Evolutionary conservation across 2,329 filamentous ascomycete genomes (phyloP), one percentile per base, ranked within the genome.

Genomic region (Bertia moriformis): DNA sequence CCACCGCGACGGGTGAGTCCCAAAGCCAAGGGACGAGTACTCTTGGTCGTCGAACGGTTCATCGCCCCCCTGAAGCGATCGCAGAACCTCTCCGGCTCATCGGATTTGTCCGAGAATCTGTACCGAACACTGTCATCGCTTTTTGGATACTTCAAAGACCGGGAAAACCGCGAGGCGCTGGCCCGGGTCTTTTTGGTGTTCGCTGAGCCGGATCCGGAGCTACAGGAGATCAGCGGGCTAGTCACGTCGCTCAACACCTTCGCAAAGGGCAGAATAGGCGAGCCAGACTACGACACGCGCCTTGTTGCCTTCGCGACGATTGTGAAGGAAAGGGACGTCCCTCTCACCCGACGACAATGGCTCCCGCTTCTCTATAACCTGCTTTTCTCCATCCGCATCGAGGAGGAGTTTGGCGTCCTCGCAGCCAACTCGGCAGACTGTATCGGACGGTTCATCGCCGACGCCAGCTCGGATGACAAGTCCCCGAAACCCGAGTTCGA

Each of bases 91-190:
- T 10, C 22, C 7, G 22, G 22, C 7, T 27, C 22, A 7, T 27
- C 22, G 22, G 65, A 69, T 42, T 60, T 89, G 14, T 73, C 73
- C 38, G 61, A 69, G 35, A 67, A 71, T 24, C 73, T 93, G 1
- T 93, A 83, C 53, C 66, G 74, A 36, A 84, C 84, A 0, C 60
- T 91, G 7, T 80, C 83, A 3, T 78, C 83, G 0, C 69, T 96
- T 22, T 96, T 94, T 53, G 83, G 85, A 40, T 94, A 88, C 54
- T 89, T 96, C 63, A 84, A 78, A 48, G 88, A 96, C 55, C 71
- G 78, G 33, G 63, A 73, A 33, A 93, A 86, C 51, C 73, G 91
- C 40, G 67, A 78, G 44, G 68, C 84, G 1, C 61, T 96, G 19
- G 83, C 82, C 14, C 68, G 77, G 35, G 80, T 93, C 3, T 61